Evolutionary conservation across 2,329 filamentous ascomycete genomes (phyloP).

Genomic region (Talaromyces piceae): DNA sequence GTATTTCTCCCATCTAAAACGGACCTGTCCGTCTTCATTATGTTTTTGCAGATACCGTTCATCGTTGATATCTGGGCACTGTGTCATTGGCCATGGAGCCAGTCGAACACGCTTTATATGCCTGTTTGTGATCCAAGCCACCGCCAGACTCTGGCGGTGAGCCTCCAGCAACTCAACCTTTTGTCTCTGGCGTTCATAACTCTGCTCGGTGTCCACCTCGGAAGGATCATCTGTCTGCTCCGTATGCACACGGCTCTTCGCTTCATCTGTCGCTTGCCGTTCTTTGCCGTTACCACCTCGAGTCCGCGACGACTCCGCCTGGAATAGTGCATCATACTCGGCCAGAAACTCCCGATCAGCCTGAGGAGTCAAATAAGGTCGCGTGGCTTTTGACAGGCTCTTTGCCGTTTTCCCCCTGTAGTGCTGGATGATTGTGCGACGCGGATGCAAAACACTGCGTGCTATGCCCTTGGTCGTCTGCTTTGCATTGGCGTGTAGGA

Average conservation of each 20-base stretch:
- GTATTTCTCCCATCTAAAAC: constrained; percentile 27
- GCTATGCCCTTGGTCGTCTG: constrained; percentile 13
- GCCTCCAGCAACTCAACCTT: constrained; percentile 25
- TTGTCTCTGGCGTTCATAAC: constrained; percentile 6
- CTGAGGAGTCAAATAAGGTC: constrained; percentile 26
- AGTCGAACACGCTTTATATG: constrained; percentile 32
- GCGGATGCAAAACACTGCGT: constrained; percentile 24
- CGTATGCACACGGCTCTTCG: neutral
- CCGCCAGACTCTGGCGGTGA: constrained; percentile 27
- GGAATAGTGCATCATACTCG: constrained; percentile 19
- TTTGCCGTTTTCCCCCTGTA: constrained; percentile 22
- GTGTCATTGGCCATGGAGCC: constrained; percentile 22
- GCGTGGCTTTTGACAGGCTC: constrained; percentile 26
- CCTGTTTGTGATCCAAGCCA: constrained; percentile 32
- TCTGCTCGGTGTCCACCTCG: neutral
- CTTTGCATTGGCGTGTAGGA: constrained; percentile 11
- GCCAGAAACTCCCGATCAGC: constrained; percentile 20
- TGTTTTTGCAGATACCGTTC: constrained; percentile 21
- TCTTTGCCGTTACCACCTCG: neutral
- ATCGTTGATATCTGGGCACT: constrained; percentile 16
- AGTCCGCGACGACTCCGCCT: constrained; percentile 21
- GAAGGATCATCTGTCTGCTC: neutral
- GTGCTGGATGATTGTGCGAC: constrained; percentile 21
- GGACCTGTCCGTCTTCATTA: constrained; percentile 14
- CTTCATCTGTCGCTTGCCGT: constrained; percentile 11